Evolutionary conservation across 2,329 filamentous ascomycete species (phyloP), one percentile per base, ranked within the genome.

Genomic region (Fusarium continuum): DNA sequence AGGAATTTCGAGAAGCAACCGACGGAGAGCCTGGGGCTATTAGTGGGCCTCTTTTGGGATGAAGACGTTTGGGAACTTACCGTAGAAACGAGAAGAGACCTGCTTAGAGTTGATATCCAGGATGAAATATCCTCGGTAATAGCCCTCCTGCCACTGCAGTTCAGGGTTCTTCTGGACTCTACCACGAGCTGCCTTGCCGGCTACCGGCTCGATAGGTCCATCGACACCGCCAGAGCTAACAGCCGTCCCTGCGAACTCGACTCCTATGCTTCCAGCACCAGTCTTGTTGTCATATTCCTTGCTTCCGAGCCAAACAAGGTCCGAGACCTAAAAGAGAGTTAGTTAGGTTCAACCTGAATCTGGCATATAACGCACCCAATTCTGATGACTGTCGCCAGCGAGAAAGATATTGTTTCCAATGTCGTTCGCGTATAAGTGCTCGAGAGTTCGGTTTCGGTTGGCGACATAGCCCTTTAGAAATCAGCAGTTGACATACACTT

Each of bases 351-450:
- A 4, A 2, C 13, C 0, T 4, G 9, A 1, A 2, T 1, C 11
- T 9, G 6, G 1, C 1, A 2, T 8, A 8, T 5, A 1, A 17
- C 36, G 4, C 51, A 64, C 62, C 63, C 63, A 66, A 32, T 67
- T 67, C 41, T 67, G 63, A 70, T 92, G 90, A 32, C 81, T 85
- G 71, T 92, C 90, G 11, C 90, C 90, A 0, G 89, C 83, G 20
- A 93, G 82, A 69, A 92, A 86, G 66, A 92, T 85, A 70, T 88
- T 92, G 78, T 93, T 92, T 51, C 79, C 79, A 64, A 92, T 91
- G 17, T 87, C 81, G 73, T 91, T 86, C 49, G 86, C 80, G 68
- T 88, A 89, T 8, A 92, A 76, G 50, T 86, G 84, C 67, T 86
- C 77, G 10, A 91, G 78, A 0, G 90, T 92, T 29, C 90, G 82